These are phyloP conservation scores for Pythium grandisporangium DNA, from an alignment of 352 stramenopile species.

Conservation along the genomic window DNA sequence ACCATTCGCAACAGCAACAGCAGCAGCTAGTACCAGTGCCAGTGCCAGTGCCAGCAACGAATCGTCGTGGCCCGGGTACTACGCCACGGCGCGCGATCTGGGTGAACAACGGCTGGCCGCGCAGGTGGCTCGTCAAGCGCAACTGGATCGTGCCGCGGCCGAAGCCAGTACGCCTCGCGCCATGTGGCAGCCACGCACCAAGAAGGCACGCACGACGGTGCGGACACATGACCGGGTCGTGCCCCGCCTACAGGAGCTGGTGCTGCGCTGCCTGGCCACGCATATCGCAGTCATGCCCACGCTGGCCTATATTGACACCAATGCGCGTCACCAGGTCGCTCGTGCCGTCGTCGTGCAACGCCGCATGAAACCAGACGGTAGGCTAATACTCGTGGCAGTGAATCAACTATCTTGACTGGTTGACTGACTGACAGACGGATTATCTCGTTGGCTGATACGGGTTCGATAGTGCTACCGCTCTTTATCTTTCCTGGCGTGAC, in stretches of 20 bases:
- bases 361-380: slow-evolving; percentile 46
- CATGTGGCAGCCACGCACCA: slow-evolving; percentile 41
- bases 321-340: slow-evolving; percentile 49
- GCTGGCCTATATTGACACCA: slow-evolving; percentile 61
- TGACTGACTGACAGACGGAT: too few species aligned
- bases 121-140: slow-evolving; percentile 41
- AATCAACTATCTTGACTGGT: background rate
- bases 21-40: background rate
- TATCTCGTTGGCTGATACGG: too few species aligned
- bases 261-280: slow-evolving; percentile 39
- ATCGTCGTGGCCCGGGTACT: slow-evolving; percentile 69
- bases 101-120: slow-evolving; percentile 49
- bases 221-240: slow-evolving; percentile 38
- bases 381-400: background rate
- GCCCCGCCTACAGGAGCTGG: slow-evolving; percentile 38
- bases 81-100: slow-evolving; percentile 49
- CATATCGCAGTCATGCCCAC: slow-evolving; percentile 60
- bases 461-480: slow-evolving; percentile 46
- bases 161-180: slow-evolving; percentile 11
- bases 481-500: slow-evolving; percentile 78
- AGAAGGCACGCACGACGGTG: slow-evolving; percentile 33
- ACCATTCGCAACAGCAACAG: slow-evolving; percentile 4
- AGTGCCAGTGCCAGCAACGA: background rate
- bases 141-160: slow-evolving; percentile 26
- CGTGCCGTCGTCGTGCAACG: slow-evolving; percentile 42